phyloP scores from a whole-genome alignment of 768 basidiomycete genomes.

The Russula griseocarnosa region DNA sequence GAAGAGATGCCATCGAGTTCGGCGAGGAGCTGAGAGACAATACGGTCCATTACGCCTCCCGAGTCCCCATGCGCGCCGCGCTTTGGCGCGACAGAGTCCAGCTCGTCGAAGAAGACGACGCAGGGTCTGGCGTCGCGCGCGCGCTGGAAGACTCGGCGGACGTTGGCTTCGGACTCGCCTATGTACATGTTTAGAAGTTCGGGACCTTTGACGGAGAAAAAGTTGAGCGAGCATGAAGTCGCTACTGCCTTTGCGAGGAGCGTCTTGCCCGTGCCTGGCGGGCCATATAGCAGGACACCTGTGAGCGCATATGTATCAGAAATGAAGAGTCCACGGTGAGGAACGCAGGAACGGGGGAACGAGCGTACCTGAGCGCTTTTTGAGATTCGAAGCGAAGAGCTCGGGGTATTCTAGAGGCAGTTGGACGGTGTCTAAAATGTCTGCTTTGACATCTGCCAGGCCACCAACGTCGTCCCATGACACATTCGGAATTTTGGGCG shows the following conservation, averaged over 20 bases:
- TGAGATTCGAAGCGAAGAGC: conserved; percentile 83
- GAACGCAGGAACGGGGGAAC: not conserved
- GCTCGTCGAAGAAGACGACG: conserved; percentile 95
- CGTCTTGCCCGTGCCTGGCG: conserved; percentile 95
- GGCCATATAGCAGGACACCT: conserved; percentile 92
- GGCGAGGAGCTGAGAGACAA: conserved; percentile 90
- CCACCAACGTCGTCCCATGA: conserved; percentile 98
- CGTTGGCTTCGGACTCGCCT: conserved; percentile 97
- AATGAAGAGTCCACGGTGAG: not conserved
- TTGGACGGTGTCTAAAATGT: conserved; percentile 95
- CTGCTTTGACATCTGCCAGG: conserved; percentile 76
- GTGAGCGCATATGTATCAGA: not conserved
- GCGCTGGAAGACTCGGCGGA: conserved; percentile 84
- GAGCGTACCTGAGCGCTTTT: conserved; percentile 86
- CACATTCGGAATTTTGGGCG: conserved; percentile 92
- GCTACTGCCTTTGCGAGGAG: conserved; percentile 94
- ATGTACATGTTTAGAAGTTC: conserved; percentile 98
- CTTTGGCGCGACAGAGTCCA: conserved; percentile 93
- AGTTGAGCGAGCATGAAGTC: conserved; percentile 90
- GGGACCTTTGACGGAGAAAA: conserved; percentile 96
- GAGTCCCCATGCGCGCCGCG: conserved; percentile 94
- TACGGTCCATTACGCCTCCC: conserved; percentile 96
- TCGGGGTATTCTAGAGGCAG: conserved; percentile 88
- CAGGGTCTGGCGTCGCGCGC: conserved; percentile 91
- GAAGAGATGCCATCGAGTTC: conserved; percentile 88